phyloP scores from a whole-genome alignment of 2,329 filamentous ascomycete genomes.

The Paraconiothyrium brasiliense region DNA sequence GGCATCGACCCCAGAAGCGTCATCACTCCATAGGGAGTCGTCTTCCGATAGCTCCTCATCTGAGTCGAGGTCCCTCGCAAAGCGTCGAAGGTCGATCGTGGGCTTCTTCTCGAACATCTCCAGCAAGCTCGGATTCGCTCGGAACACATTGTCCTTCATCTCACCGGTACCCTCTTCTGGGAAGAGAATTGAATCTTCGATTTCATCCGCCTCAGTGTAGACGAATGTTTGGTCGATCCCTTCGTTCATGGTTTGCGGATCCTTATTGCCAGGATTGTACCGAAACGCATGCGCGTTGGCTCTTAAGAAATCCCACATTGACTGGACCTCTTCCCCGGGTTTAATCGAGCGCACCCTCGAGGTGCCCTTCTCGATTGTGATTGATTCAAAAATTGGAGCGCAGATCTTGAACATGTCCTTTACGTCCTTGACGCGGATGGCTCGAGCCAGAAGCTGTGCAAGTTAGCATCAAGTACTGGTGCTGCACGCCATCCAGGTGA shows the following conservation, averaged over 20 bases:
- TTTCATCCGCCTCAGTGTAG: constrained; percentile 53
- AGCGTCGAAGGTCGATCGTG: constrained; percentile 24
- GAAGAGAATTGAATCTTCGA: constrained; percentile 55
- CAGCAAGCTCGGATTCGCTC: constrained; percentile 28
- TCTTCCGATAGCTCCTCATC: constrained; percentile 26
- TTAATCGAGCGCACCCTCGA: constrained; percentile 49
- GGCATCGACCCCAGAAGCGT: constrained; percentile 18
- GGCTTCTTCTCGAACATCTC: constrained; percentile 33
- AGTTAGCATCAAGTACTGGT: constrained; percentile 10
- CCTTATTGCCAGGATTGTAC: constrained; percentile 19
- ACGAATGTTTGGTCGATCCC: constrained; percentile 33
- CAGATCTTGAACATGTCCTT: constrained; percentile 46
- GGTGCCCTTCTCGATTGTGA: constrained; percentile 48
- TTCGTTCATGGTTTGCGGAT: constrained; percentile 24
- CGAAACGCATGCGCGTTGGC: constrained; percentile 22
- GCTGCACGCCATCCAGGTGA: background rate
- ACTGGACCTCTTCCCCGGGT: constrained; percentile 44
- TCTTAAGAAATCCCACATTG: constrained; percentile 47
- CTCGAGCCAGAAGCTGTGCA: constrained; percentile 48
- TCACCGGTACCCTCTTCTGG: constrained; percentile 43
- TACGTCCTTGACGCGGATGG: constrained; percentile 41
- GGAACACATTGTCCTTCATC: constrained; percentile 31
- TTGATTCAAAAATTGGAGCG: constrained; percentile 48
- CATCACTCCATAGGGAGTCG: background rate
- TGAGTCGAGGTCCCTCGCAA: constrained; percentile 29